Percentiles rank a stretch among this genome's conserved stretches.
These are phyloP conservation scores for Fusarium nelsonii DNA, from an alignment of 2,329 filamentous ascomycete species.

Conservation along the genomic window DNA sequence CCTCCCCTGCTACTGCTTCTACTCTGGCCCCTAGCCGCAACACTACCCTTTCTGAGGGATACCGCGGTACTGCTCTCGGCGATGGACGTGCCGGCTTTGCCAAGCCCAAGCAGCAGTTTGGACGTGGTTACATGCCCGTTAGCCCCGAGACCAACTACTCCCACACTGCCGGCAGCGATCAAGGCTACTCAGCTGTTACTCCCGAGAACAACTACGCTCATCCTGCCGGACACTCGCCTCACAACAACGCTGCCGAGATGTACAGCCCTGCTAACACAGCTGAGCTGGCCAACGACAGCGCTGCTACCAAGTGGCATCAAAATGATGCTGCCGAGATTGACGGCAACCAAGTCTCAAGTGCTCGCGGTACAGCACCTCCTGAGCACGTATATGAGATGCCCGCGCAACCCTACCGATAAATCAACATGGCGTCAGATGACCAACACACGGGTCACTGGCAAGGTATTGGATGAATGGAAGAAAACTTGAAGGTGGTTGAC, in stretches of 20 bases:
- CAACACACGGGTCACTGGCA: constrained; percentile 4
- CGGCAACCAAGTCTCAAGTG: constrained; percentile 50
- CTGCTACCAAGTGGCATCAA: constrained; percentile 52
- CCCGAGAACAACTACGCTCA: constrained; percentile 45
- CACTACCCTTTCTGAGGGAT: constrained; percentile 52
- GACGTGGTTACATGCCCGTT: constrained; percentile 49
- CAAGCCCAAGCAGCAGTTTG: constrained; percentile 53
- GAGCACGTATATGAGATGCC: constrained; percentile 60
- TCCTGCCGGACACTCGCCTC: constrained; percentile 36
- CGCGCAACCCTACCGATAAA: constrained; percentile 54
- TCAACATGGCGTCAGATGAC: background rate
- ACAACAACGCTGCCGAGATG: constrained; percentile 44
- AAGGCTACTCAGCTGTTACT: constrained; percentile 33
- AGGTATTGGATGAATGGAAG: constrained; percentile 17
- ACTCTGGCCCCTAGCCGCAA: constrained; percentile 46
- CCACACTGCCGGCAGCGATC: constrained; percentile 33
- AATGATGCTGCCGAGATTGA: constrained; percentile 57
- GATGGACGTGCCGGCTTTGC: constrained; percentile 57
- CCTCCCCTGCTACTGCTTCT: constrained; percentile 43
- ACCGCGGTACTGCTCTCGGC: constrained; percentile 56
- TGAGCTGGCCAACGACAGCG: constrained; percentile 53
- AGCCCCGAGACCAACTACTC: constrained; percentile 44
- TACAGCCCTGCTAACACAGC: constrained; percentile 45
- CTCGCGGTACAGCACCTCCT: constrained; percentile 45
- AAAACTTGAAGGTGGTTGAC: constrained; percentile 30